Evolutionary conservation across 306 rosid species (phyloP).

Genomic region (Medicago arabica): DNA sequence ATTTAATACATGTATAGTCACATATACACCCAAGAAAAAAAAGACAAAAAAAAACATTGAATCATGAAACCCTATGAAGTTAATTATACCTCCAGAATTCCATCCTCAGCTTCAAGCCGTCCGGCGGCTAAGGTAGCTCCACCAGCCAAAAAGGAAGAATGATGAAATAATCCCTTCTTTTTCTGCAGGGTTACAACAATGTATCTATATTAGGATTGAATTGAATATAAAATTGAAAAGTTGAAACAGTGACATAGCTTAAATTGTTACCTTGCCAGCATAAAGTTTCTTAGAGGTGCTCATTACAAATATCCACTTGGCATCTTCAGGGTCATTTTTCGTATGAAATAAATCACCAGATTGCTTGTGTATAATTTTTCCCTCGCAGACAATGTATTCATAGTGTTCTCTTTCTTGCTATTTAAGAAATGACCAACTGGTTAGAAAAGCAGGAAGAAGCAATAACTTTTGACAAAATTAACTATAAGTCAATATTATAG

Average conservation of each 20-base stretch:
- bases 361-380: slow-evolving; percentile 61
- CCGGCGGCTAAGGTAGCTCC: slow-evolving; percentile 93
- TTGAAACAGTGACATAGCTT: slow-evolving; percentile 6
- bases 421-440: slow-evolving; percentile 20
- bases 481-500: slow-evolving; percentile 3
- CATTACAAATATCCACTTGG: slow-evolving; percentile 95
- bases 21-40: neutral
- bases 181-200: slow-evolving; percentile 55
- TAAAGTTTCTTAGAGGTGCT: slow-evolving; percentile 86
- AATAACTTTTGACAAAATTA: slow-evolving; percentile 16
- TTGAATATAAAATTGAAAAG: neutral
- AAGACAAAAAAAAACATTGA: neutral
- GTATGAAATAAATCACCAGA: slow-evolving; percentile 74
- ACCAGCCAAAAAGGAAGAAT: slow-evolving; percentile 94
- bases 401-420: slow-evolving; percentile 85
- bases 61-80: neutral
- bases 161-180: slow-evolving; percentile 87
- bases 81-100: slow-evolving; percentile 73
- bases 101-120: slow-evolving; percentile 72
- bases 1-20: neutral
- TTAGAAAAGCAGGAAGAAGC: slow-evolving; percentile 40
- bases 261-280: slow-evolving; percentile 78
- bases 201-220: slow-evolving; percentile 33
- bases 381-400: slow-evolving; percentile 66
- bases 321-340: slow-evolving; percentile 44